Base-by-base conservation (phyloP, 1,284 basidiomycete genomes). In the Malassezia japonica region DNA sequence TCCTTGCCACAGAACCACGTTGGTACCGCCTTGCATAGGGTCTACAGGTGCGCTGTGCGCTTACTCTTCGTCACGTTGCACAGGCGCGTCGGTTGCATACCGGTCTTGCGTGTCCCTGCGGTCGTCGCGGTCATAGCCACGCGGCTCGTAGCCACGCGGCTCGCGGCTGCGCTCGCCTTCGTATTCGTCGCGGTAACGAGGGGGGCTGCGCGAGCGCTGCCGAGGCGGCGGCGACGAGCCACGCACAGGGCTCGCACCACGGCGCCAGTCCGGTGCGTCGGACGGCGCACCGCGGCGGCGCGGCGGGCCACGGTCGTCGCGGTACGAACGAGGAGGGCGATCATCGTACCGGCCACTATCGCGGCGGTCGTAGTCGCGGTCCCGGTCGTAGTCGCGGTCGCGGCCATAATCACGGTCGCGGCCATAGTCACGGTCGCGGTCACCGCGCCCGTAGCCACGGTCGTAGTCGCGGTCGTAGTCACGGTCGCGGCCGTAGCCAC, bases 401-500 rank as follows among this genome's bases (percentile, higher is more conserved):
- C 38, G 27, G 20, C 15, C 28, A 24, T 25, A 16, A 18, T 23
- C 5, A 13, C 32, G 28, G 18, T 33, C 37, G 13, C 23, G 12
- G 25, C 33, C 28, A 13, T 32, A 32, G 18, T n/a, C 3, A 16
- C 16, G 6, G 31, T 31, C 12, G 21, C 31, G 31, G 31, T 33
- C 34, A 20, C 23, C 6, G 18, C 41, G n/a, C n/a, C 46, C 46
- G 27, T n/a, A 36, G 34, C 40, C 28, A 4, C 40, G 31, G 41
- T 18, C 20, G 13, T 27, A 7, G 39, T 40, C 49, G 44, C 36
- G 37, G 13, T 31, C 28, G 13, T 39, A 42, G 27, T 32, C 50
- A 18, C 44, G 50, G n/a, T 46, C 41, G n/a, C 56, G 42, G 33
- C 50, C 50, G 13, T 39, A 42, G 27, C 39, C 50, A 18, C 44